A percentile compares a stretch with the other conserved stretches of the same genome.
These are phyloP conservation scores for Cyamopsis tetragonoloba DNA, from an alignment of 306 rosid genomes.

Conservation along the genomic window DNA sequence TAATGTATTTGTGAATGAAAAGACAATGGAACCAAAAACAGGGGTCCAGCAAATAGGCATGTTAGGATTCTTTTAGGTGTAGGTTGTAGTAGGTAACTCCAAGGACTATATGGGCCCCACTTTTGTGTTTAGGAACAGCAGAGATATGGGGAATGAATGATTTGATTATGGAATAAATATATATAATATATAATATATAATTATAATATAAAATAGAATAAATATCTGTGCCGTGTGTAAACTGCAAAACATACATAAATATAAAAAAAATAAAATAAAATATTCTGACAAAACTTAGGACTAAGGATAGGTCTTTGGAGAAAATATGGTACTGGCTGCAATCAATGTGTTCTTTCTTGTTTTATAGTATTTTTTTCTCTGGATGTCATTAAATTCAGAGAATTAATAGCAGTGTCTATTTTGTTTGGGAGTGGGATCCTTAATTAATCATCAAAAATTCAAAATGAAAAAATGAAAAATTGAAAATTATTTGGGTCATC, in stretches of 20 bases:
- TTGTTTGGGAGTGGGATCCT: constrained; percentile 1
- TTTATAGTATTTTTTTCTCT: not conserved
- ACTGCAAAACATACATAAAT: constrained; percentile 14
- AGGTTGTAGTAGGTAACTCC: constrained; percentile 25
- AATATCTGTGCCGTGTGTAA: constrained; percentile 36
- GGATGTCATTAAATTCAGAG: not conserved
- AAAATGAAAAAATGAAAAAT: not conserved
- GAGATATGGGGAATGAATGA: constrained; percentile 12
- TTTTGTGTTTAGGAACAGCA: constrained; percentile 11
- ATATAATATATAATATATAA: no score
- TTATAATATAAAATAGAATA: no score
- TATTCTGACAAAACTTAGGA: constrained; percentile 30
- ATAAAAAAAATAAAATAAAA: constrained; percentile 15
- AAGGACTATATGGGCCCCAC: constrained; percentile 36
- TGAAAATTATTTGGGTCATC: not conserved
- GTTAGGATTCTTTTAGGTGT: constrained; percentile 36
- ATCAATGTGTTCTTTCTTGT: not conserved
- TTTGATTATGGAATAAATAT: constrained; percentile 1
- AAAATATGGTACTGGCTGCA: constrained; percentile 15
- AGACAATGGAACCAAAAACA: constrained; percentile 18
- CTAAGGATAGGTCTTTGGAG: not conserved
- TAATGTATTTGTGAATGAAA: constrained; percentile 21
- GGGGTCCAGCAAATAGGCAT: constrained; percentile 30
- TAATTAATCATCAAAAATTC: no score
- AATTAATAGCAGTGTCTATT: not conserved